Conservation (phyloP, 208 protist genomes). For the Wallacemonas sp. region DNA sequence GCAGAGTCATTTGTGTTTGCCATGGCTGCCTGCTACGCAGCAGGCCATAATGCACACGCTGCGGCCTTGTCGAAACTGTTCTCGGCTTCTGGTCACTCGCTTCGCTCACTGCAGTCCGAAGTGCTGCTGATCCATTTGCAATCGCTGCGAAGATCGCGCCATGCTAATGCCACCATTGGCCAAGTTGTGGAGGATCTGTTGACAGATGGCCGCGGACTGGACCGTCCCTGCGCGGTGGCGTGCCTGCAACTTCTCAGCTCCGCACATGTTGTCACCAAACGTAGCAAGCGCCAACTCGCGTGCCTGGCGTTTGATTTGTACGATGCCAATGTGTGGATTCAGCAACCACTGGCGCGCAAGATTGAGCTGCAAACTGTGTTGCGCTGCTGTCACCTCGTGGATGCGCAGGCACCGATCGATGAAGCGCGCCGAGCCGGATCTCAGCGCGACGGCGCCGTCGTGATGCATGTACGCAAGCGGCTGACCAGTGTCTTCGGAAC, state of each 20-base stretch:
- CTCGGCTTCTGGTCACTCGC: constrained; percentile 36
- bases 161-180: constrained; percentile 25
- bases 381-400: constrained; percentile 71
- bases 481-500: constrained; percentile 47
- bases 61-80: constrained; percentile 41
- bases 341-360: constrained; percentile 66
- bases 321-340: constrained; percentile 70
- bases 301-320: constrained; percentile 36
- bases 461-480: constrained; percentile 23
- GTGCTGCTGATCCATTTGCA: constrained; percentile 66
- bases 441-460: constrained; percentile 8
- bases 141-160: constrained; percentile 57
- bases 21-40: constrained; percentile 64
- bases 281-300: constrained; percentile 38
- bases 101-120: constrained; percentile 68
- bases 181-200: constrained; percentile 49
- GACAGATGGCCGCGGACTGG: constrained; percentile 44
- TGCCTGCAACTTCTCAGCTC: constrained; percentile 72
- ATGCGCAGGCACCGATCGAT: constrained; percentile 7
- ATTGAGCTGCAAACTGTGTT: constrained; percentile 80
- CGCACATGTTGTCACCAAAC: constrained; percentile 24
- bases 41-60: constrained; percentile 54
- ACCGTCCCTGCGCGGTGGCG: constrained; percentile 60
- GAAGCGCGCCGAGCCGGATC: background rate
- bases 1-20: constrained; percentile 71